A percentile compares a stretch with the other conserved stretches of the same genome.
phyloP scores from a whole-genome alignment of 495 filamentous ascomycete genomes.

The Annulohypoxylon moriforme region DNA sequence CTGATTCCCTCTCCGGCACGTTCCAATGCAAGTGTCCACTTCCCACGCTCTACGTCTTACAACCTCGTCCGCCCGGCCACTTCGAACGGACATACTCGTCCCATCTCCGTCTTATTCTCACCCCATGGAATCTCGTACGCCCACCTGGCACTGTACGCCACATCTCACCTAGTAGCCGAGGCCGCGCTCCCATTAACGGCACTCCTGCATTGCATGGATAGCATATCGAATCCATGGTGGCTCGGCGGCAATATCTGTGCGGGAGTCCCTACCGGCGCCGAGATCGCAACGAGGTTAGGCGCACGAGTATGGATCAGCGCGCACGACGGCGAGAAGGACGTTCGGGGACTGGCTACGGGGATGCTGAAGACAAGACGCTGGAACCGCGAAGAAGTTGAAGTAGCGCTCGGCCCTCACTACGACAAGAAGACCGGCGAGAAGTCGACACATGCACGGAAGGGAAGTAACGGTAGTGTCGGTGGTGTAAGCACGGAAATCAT shows the following conservation, averaged over 20 bases:
- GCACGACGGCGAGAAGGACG: conserved; percentile 73
- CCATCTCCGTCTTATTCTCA: conserved; percentile 68
- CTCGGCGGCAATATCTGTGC: conserved; percentile 70
- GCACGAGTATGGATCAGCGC: conserved; percentile 72
- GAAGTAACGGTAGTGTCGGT: conserved; percentile 26
- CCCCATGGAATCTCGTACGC: conserved; percentile 67
- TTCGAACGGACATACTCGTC: conserved; percentile 30
- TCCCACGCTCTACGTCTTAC: conserved; percentile 36
- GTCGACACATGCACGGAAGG: conserved; percentile 9
- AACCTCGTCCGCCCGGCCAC: conserved; percentile 35
- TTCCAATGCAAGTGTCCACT: conserved; percentile 7
- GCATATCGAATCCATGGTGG: conserved; percentile 70
- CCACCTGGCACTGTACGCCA: conserved; percentile 63
- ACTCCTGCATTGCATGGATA: conserved; percentile 73
- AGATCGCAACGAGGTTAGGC: conserved; percentile 65
- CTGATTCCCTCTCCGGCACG: conserved; percentile 45
- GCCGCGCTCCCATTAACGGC: conserved; percentile 70
- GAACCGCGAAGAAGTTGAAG: conserved; percentile 58
- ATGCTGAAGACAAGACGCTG: conserved; percentile 61
- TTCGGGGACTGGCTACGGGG: conserved; percentile 62
- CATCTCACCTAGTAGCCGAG: conserved; percentile 64
- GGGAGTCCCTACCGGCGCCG: conserved; percentile 67
- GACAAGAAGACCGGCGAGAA: conserved; percentile 7
- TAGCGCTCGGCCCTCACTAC: conserved; percentile 18
- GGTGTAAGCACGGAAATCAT: conserved; percentile 45